A percentile compares a stretch with the other conserved stretches of the same genome.
These are phyloP conservation scores for Pichia ethanolica DNA, from an alignment of 805 yeast species.

Conservation along the genomic window DNA sequence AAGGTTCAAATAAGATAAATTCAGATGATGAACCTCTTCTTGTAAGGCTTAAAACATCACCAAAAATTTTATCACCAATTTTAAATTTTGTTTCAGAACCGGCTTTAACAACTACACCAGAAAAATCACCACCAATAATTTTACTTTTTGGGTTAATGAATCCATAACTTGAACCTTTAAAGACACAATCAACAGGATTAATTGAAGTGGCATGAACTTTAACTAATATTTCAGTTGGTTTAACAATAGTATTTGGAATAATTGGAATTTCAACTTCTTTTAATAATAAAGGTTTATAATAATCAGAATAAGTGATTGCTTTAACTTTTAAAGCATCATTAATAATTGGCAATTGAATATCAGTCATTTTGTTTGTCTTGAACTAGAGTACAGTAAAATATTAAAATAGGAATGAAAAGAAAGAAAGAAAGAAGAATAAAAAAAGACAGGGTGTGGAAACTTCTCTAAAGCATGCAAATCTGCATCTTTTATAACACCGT, in stretches of 20 bases:
- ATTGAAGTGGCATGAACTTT: constrained; percentile 15
- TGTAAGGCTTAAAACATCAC: constrained; percentile 6
- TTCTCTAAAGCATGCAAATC: no score
- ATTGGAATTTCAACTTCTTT: constrained; percentile 10
- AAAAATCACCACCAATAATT: constrained; percentile 20
- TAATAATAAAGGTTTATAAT: constrained; percentile 7
- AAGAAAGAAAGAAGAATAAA: no score
- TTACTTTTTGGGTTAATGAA: constrained; percentile 11
- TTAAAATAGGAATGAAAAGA: no score
- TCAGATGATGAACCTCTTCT: constrained; percentile 38
- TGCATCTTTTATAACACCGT: no score
- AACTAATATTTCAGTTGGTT: constrained; percentile 14
- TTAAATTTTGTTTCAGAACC: constrained; percentile 13
- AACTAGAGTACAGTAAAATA: not conserved
- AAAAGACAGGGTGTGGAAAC: no score
- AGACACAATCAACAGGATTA: constrained; percentile 19
- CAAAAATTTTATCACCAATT: constrained; percentile 20
- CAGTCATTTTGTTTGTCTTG: not conserved
- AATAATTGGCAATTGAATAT: not conserved
- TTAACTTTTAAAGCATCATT: constrained; percentile 9
- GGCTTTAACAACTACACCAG: constrained; percentile 18
- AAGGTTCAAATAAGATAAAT: constrained; percentile 34
- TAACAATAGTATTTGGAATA: constrained; percentile 2
- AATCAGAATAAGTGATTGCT: constrained; percentile 13
- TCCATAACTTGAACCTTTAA: constrained; percentile 6